Conservation (phyloP, 139 green algal genomes). For the Dunaliella sp. region DNA sequence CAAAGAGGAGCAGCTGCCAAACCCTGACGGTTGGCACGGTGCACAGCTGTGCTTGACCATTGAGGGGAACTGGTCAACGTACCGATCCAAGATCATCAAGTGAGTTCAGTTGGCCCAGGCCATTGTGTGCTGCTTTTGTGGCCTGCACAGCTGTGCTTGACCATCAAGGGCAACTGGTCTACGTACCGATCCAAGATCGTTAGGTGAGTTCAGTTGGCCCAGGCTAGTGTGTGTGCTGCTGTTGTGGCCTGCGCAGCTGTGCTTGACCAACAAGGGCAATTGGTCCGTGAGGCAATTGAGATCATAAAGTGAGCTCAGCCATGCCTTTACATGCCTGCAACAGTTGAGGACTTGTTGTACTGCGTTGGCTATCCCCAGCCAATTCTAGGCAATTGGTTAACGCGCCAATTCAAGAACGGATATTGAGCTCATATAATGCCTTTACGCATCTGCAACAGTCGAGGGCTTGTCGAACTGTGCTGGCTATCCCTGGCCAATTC, state of each 20-base stretch:
- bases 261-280: constrained; percentile 88
- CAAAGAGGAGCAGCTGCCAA: constrained; percentile 61
- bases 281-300: constrained; percentile 81
- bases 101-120: background rate
- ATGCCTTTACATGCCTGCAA: too few species aligned
- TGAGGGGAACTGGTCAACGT: constrained; percentile 86
- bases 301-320: constrained; percentile 41
- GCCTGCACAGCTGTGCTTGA: constrained; percentile 72
- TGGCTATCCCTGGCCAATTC: too few species aligned
- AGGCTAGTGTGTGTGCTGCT: too few species aligned
- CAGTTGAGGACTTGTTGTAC: too few species aligned
- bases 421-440: too few species aligned
- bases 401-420: too few species aligned
- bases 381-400: too few species aligned
- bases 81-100: constrained; percentile 65
- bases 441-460: too few species aligned
- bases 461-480: too few species aligned
- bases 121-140: background rate
- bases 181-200: constrained; percentile 74
- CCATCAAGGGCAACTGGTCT: constrained; percentile 89
- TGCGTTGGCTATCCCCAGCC: too few species aligned
- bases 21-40: constrained; percentile 79
- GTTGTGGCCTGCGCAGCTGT: constrained; percentile 55
- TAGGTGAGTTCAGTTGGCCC: constrained; percentile 7
- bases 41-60: constrained; percentile 85